A percentile compares a stretch with the other conserved stretches of the same genome.
Conservation (phyloP, 805 yeast species). For the Teunomyces gatunensis region DNA sequence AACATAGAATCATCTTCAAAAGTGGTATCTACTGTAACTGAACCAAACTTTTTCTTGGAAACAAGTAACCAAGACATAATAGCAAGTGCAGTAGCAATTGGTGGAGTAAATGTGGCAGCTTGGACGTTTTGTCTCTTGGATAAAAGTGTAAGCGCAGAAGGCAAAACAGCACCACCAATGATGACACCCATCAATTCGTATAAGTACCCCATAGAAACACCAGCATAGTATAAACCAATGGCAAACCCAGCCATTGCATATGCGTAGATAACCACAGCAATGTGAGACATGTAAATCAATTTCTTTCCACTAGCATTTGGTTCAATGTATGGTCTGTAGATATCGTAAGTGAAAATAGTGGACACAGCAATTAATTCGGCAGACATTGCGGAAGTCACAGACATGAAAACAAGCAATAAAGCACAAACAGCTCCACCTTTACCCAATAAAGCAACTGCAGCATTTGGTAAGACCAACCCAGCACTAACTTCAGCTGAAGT, state of each 20-base stretch:
- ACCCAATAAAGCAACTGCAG: conserved; percentile 83
- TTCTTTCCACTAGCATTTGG: conserved; percentile 75
- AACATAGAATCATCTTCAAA: conserved; percentile 88
- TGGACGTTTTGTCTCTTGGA: conserved; percentile 62
- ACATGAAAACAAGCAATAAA: conserved; percentile 79
- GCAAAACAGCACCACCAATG: conserved; percentile 82
- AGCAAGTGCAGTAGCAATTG: conserved; percentile 72
- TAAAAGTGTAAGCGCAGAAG: conserved; percentile 63
- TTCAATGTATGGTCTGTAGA: conserved; percentile 76
- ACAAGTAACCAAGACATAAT: conserved; percentile 55
- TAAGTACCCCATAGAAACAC: conserved; percentile 81
- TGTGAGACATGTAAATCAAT: conserved; percentile 67
- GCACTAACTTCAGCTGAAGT: conserved; percentile 68
- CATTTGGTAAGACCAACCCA: conserved; percentile 76
- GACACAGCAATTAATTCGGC: conserved; percentile 89
- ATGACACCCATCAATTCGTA: conserved; percentile 89
- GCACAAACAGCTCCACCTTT: conserved; percentile 86
- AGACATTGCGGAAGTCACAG: conserved; percentile 88
- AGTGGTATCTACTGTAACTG: conserved; percentile 44
- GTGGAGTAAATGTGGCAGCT: conserved; percentile 77
- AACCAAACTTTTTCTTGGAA: conserved; percentile 33
- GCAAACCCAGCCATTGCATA: conserved; percentile 78
- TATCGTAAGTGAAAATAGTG: conserved; percentile 80
- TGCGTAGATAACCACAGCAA: conserved; percentile 56
- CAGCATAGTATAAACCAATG: conserved; percentile 77